A percentile compares a stretch with the other conserved stretches of the same genome.
These are phyloP conservation scores for Acacia confusa DNA, from an alignment of 306 rosid genomes.

Conservation along the genomic window DNA sequence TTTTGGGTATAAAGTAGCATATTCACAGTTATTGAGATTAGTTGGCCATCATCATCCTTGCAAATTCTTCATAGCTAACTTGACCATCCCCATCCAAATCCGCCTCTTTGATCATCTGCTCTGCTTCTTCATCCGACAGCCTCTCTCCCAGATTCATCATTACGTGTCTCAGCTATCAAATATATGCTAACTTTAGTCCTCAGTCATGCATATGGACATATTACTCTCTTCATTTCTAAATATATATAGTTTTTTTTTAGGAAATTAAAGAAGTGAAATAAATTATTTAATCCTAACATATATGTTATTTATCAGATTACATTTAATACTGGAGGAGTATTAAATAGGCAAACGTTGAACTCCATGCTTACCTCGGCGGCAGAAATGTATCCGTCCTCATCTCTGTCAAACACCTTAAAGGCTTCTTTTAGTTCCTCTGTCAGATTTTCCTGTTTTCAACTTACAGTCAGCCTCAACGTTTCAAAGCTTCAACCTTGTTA, in stretches of 20 bases:
- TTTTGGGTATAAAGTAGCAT: not conserved
- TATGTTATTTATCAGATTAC: too few species aligned
- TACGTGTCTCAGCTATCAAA: slow-evolving; percentile 56
- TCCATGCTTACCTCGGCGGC: slow-evolving; percentile 56
- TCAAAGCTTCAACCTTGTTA: not conserved
- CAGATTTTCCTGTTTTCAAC: slow-evolving; percentile 39
- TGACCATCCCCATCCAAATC: slow-evolving; percentile 82
- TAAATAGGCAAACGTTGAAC: not conserved
- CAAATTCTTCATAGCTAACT: slow-evolving; percentile 77
- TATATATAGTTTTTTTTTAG: too few species aligned
- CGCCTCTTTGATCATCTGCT: slow-evolving; percentile 75
- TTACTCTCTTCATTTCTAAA: too few species aligned
- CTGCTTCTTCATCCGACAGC: slow-evolving; percentile 69
- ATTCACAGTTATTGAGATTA: slow-evolving; percentile 10
- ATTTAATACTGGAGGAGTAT: not conserved
- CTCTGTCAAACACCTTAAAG: slow-evolving; percentile 80
- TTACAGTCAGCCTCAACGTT: not conserved
- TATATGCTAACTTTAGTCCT: not conserved
- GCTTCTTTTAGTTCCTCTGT: slow-evolving; percentile 78
- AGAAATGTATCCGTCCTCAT: slow-evolving; percentile 83
- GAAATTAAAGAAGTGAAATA: too few species aligned
- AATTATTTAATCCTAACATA: too few species aligned
- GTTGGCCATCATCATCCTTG: slow-evolving; percentile 44
- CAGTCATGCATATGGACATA: not conserved
- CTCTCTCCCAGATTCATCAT: slow-evolving; percentile 76